Percentiles rank a stretch among this genome's conserved stretches.
These are phyloP conservation scores for Fusarium floridanum DNA, from an alignment of 2,329 filamentous ascomycete genomes.

Conservation along the genomic window DNA sequence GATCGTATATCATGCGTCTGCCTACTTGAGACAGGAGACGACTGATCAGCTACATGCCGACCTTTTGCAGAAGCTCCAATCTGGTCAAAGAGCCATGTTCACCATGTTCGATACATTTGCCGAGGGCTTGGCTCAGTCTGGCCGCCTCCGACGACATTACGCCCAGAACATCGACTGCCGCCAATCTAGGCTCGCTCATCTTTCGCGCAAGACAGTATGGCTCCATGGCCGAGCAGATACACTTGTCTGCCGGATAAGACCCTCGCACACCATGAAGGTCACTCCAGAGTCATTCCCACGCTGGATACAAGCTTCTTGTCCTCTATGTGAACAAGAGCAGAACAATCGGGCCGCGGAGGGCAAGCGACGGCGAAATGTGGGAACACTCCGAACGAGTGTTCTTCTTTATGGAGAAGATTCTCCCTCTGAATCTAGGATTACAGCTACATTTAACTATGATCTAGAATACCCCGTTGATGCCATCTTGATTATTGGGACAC, in stretches of 20 bases:
- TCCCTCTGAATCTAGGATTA: background rate
- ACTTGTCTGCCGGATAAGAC: background rate
- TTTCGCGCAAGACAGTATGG: background rate
- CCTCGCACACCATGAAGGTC: background rate
- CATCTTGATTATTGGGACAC: background rate
- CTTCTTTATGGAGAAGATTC: background rate
- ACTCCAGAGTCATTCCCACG: background rate
- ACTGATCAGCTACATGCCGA: background rate
- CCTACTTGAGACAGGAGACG: background rate
- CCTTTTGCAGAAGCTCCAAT: background rate
- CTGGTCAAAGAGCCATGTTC: background rate
- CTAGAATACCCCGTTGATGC: background rate
- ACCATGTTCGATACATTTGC: background rate
- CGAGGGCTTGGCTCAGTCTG: background rate
- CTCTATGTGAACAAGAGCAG: background rate
- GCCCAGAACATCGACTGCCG: background rate
- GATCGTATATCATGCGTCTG: background rate
- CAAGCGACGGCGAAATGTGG: background rate
- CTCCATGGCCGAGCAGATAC: background rate
- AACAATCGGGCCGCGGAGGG: background rate
- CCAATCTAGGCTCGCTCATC: background rate
- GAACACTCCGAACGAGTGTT: background rate
- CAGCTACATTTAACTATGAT: background rate
- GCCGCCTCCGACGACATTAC: background rate
- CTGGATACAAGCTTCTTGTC: background rate